phyloP scores from a whole-genome alignment of 768 basidiomycete species.

The Mycena haematopus region DNA sequence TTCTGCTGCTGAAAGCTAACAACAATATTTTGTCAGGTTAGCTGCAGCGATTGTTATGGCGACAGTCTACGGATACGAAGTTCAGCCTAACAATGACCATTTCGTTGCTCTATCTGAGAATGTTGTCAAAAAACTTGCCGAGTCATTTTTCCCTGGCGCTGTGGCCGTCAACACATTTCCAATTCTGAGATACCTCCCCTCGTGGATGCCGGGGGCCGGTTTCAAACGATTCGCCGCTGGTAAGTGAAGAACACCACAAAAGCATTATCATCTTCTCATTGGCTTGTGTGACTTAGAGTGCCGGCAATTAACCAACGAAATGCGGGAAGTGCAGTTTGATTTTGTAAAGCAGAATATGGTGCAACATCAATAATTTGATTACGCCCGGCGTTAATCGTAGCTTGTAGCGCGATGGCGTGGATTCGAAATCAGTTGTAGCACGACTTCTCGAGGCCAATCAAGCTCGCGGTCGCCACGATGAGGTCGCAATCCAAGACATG shows the following conservation, averaged over 20 bases:
- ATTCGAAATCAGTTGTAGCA: constrained; percentile 22
- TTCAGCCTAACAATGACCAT: constrained; percentile 33
- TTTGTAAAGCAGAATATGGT: constrained; percentile 23
- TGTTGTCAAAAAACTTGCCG: constrained; percentile 17
- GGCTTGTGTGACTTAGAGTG: constrained; percentile 9
- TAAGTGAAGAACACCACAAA: neutral
- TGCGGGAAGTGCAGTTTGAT: constrained; percentile 20
- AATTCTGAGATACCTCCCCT: constrained; percentile 42
- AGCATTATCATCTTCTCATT: neutral
- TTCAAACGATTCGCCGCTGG: constrained; percentile 33
- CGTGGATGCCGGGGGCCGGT: constrained; percentile 35
- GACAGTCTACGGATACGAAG: constrained; percentile 42
- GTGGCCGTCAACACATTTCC: constrained; percentile 37
- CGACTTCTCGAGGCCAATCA: constrained; percentile 11
- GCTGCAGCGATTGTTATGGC: constrained; percentile 39
- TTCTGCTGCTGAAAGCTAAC: constrained; percentile 3
- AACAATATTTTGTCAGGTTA: constrained; percentile 33
- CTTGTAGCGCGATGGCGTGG: constrained; percentile 8
- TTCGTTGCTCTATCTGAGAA: constrained; percentile 34
- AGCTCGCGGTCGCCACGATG: constrained; percentile 15
- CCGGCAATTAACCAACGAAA: constrained; percentile 8
- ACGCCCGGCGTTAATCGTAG: neutral
- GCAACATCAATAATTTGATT: neutral
- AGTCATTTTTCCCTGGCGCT: constrained; percentile 32
- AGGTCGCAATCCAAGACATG: constrained; percentile 35